A percentile compares a stretch with the other conserved stretches of the same genome.
Conservation (phyloP, 805 yeast genomes). For the Wickerhamiella bombiphila region DNA sequence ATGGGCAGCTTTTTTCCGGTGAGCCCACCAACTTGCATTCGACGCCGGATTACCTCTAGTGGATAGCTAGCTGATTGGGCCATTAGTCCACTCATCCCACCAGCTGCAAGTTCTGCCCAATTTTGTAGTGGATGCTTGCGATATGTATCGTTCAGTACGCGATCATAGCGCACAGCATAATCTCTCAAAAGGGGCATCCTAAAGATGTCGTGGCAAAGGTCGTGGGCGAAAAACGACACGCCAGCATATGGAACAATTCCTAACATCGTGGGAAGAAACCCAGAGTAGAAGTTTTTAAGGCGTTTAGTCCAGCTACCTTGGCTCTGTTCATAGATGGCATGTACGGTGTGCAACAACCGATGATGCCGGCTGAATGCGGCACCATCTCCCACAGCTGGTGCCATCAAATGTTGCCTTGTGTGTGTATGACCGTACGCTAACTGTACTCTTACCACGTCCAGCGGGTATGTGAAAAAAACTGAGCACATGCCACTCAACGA, state of each 20-base stretch:
- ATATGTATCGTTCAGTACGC: constrained; percentile 15
- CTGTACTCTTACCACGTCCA: constrained; percentile 80
- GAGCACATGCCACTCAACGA: constrained; percentile 78
- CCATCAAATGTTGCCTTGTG: constrained; percentile 24
- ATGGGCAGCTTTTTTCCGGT: constrained; percentile 25
- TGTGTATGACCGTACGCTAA: constrained; percentile 49
- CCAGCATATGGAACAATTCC: constrained; percentile 99
- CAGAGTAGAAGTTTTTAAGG: constrained; percentile 67
- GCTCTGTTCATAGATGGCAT: constrained; percentile 19
- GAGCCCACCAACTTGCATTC: constrained; percentile 91
- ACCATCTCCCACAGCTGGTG: neutral
- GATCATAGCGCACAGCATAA: constrained; percentile 25
- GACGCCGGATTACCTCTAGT: constrained; percentile 81
- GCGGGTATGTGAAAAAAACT: constrained; percentile 81
- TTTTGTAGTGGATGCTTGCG: constrained; percentile 54
- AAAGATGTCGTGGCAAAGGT: constrained; percentile 72
- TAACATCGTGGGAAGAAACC: constrained; percentile 81
- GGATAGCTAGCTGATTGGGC: constrained; percentile 97
- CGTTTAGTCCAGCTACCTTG: neutral
- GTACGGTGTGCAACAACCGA: constrained; percentile 18
- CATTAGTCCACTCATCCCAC: constrained; percentile 89
- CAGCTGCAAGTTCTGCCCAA: constrained; percentile 89
- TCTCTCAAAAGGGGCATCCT: constrained; percentile 42
- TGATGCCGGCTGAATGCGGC: constrained; percentile 9
- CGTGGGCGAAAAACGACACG: constrained; percentile 90